These are phyloP conservation scores for Aspergillus ochraceoroseus DNA, from an alignment of 2,329 filamentous ascomycete genomes.

Conservation along the genomic window DNA sequence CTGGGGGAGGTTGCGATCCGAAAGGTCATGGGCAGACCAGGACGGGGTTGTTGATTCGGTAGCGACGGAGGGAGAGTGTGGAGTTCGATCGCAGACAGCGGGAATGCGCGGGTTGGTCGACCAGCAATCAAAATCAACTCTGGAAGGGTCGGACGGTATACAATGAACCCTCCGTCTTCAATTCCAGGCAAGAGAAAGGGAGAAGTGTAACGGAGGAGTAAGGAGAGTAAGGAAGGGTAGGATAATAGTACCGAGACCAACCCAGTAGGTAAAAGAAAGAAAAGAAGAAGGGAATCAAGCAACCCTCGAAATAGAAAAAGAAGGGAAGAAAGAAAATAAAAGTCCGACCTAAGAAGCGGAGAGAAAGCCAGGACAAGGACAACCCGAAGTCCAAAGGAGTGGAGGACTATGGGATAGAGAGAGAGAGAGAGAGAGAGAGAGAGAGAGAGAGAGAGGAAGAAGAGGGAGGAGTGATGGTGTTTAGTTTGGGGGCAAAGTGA, in stretches of 20 bases:
- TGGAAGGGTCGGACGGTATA: not conserved
- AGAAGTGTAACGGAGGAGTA: slow-evolving; percentile 1
- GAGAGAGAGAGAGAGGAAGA: slow-evolving; percentile 1
- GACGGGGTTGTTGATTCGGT: slow-evolving; percentile 7
- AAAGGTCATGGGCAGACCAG: slow-evolving; percentile 12
- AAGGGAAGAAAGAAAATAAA: slow-evolving; percentile 1
- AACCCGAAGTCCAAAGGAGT: slow-evolving; percentile 26
- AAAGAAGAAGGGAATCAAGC: slow-evolving; percentile 1
- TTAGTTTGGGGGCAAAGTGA: no score
- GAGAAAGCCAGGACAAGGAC: not conserved
- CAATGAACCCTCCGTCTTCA: not conserved
- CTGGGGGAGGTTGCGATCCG: slow-evolving; percentile 5
- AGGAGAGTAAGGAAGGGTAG: not conserved
- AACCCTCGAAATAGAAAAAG: not conserved
- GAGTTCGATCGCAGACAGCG: slow-evolving; percentile 13
- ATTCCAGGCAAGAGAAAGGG: not conserved
- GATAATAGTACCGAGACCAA: not conserved
- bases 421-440: slow-evolving; percentile 9
- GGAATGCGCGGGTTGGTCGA: slow-evolving; percentile 3
- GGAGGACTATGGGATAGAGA: slow-evolving; percentile 22
- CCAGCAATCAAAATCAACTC: slow-evolving; percentile 1
- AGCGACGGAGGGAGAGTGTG: slow-evolving; percentile 6
- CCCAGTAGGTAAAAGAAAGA: slow-evolving; percentile 1
- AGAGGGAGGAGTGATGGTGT: not conserved
- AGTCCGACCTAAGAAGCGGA: slow-evolving; percentile 4